These are phyloP conservation scores for Neoboletus subvelutipes DNA, from an alignment of 768 basidiomycete genomes.

Conservation along the genomic window DNA sequence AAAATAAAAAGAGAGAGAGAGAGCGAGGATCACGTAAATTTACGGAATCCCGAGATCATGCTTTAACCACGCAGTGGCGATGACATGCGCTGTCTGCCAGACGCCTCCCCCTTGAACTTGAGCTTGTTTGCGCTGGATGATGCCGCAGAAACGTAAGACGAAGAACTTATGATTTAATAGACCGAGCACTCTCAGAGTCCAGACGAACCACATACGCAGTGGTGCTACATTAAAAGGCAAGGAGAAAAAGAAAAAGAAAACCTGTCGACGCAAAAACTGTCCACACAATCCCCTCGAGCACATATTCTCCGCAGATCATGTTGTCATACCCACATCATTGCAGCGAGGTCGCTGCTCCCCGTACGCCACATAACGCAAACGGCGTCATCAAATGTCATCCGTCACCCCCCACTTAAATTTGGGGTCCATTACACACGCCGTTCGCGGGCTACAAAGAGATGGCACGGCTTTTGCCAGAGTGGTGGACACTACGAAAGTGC, in stretches of 20 bases:
- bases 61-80: constrained; percentile 31
- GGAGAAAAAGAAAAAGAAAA: constrained; percentile 6
- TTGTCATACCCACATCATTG: constrained; percentile 32
- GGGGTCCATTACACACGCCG: constrained; percentile 31
- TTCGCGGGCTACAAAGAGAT: constrained; percentile 68
- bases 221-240: constrained; percentile 18
- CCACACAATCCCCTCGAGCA: constrained; percentile 12
- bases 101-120: neutral
- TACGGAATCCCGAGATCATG: constrained; percentile 32
- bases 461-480: constrained; percentile 71
- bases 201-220: constrained; percentile 11
- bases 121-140: constrained; percentile 7
- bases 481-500: constrained; percentile 58
- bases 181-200: constrained; percentile 13
- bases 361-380: constrained; percentile 32
- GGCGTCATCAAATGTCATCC: constrained; percentile 29
- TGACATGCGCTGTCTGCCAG: constrained; percentile 21
- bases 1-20: neutral
- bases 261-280: neutral
- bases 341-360: constrained; percentile 30
- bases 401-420: constrained; percentile 18
- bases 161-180: constrained; percentile 20
- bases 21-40: neutral
- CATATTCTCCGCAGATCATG: constrained; percentile 30
- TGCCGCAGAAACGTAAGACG: constrained; percentile 16